phyloP scores from a whole-genome alignment of 495 filamentous ascomycete species.

The Cenococcum geophilum region DNA sequence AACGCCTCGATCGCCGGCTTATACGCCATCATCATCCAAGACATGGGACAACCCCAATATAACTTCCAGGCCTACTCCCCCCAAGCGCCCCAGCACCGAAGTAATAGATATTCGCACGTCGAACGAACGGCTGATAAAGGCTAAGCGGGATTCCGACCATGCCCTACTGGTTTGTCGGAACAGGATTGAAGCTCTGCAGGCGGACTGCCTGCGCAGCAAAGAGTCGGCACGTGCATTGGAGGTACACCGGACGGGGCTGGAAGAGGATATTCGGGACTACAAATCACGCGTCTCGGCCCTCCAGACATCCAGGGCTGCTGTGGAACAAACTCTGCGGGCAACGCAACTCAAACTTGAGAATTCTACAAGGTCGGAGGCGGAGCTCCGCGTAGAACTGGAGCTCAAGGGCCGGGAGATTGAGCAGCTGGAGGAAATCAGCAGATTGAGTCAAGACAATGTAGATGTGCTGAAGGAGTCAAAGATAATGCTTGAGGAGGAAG shows the following conservation, averaged over 20 bases:
- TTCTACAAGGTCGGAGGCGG: conserved; percentile 12
- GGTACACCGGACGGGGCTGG: conserved; percentile 5
- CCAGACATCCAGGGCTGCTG: conserved; percentile 9
- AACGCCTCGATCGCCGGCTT: conserved; percentile 1
- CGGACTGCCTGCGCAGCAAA: conserved; percentile 21
- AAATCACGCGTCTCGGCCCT: conserved; percentile 16
- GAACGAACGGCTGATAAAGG: conserved; percentile 21
- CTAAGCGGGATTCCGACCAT: conserved; percentile 26
- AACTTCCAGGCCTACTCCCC: neutral
- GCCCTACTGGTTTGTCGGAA: conserved; percentile 19
- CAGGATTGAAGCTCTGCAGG: conserved; percentile 23
- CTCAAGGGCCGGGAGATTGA: conserved; percentile 16
- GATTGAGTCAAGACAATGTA: conserved; percentile 1
- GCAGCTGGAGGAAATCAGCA: conserved; percentile 11
- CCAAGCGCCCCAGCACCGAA: conserved; percentile 4
- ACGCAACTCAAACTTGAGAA: conserved; percentile 14
- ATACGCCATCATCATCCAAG: neutral
- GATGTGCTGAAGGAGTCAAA: conserved; percentile 11
- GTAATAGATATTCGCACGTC: conserved; percentile 4
- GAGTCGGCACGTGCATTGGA: conserved; percentile 15
- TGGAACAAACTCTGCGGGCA: conserved; percentile 15
- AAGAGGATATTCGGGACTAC: conserved; percentile 21
- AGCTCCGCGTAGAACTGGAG: conserved; percentile 16
- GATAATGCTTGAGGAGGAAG: conserved; percentile 9
- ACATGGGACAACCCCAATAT: neutral